A percentile compares a stretch with the other conserved stretches of the same genome.
Conservation (phyloP, 2,329 filamentous ascomycete genomes). For the Fusarium brevicatenulatum region DNA sequence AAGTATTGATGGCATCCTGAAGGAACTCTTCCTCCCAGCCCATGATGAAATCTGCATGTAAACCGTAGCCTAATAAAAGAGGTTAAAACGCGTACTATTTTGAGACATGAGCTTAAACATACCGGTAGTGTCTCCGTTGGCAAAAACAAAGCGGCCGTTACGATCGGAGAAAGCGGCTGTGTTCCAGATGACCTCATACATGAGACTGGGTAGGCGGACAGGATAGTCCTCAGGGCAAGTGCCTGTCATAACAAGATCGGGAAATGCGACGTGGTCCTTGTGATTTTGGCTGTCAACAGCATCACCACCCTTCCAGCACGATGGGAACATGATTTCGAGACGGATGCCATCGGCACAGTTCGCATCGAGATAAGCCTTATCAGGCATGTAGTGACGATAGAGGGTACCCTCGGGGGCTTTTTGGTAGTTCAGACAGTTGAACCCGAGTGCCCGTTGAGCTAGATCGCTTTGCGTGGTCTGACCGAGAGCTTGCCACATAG, state of each 20-base stretch:
- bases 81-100: conserved; percentile 66
- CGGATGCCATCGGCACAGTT: conserved; percentile 86
- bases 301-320: conserved; percentile 84
- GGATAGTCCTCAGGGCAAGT: conserved; percentile 76
- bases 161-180: conserved; percentile 72
- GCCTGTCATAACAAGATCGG: conserved; percentile 79
- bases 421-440: conserved; percentile 92
- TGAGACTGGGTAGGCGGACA: conserved; percentile 75
- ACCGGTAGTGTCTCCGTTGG: conserved; percentile 82
- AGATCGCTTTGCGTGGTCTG: conserved; percentile 75
- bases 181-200: conserved; percentile 88
- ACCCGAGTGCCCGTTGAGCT: conserved; percentile 84
- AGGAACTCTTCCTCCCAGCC: conserved; percentile 79
- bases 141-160: conserved; percentile 76
- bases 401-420: conserved; percentile 75
- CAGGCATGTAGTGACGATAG: conserved; percentile 82
- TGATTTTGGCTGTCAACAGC: conserved; percentile 66
- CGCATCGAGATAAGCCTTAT: conserved; percentile 80
- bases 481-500: conserved; percentile 72
- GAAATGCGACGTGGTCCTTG: conserved; percentile 79
- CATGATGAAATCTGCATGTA: conserved; percentile 83
- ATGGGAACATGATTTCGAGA: conserved; percentile 87
- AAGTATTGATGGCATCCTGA: conserved; percentile 76
- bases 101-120: conserved; percentile 41
- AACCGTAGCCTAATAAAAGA: conserved; percentile 79